Conservation (phyloP, 2,329 filamentous ascomycete species). For the Clarireedia homoeocarpa region DNA sequence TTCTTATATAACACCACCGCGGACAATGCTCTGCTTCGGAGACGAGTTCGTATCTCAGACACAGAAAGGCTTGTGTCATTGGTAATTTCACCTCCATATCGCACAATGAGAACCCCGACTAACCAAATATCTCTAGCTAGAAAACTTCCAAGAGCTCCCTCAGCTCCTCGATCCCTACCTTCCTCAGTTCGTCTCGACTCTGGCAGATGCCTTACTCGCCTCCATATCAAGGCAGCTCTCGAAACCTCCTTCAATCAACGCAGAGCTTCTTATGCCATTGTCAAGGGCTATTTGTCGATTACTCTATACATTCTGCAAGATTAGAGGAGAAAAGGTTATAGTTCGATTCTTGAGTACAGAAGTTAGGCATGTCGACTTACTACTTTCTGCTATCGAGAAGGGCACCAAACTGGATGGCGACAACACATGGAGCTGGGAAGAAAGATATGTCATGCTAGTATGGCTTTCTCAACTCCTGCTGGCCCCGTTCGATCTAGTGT, state of each 20-base stretch:
- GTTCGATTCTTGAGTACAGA: constrained; percentile 88
- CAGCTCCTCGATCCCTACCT: constrained; percentile 86
- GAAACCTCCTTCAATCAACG: constrained; percentile 25
- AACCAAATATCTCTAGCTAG: constrained; percentile 40
- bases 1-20: constrained; percentile 47
- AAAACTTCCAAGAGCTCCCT: constrained; percentile 90
- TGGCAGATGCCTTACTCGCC: constrained; percentile 70
- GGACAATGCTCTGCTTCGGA: constrained; percentile 34
- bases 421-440: constrained; percentile 66
- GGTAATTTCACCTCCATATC: constrained; percentile 29
- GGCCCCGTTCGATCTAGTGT: constrained; percentile 83
- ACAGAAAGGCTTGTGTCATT: constrained; percentile 39
- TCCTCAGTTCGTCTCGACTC: constrained; percentile 61
- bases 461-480: constrained; percentile 81
- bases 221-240: constrained; percentile 44
- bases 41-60: constrained; percentile 43
- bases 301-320: constrained; percentile 88
- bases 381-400: constrained; percentile 68
- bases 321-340: constrained; percentile 88
- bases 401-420: constrained; percentile 16
- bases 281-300: constrained; percentile 64
- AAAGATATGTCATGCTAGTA: constrained; percentile 77
- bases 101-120: constrained; percentile 1
- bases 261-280: constrained; percentile 27
- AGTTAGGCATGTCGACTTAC: constrained; percentile 71